phyloP scores from a whole-genome alignment of 768 basidiomycete genomes.

The Termitomyces eurrhizus region DNA sequence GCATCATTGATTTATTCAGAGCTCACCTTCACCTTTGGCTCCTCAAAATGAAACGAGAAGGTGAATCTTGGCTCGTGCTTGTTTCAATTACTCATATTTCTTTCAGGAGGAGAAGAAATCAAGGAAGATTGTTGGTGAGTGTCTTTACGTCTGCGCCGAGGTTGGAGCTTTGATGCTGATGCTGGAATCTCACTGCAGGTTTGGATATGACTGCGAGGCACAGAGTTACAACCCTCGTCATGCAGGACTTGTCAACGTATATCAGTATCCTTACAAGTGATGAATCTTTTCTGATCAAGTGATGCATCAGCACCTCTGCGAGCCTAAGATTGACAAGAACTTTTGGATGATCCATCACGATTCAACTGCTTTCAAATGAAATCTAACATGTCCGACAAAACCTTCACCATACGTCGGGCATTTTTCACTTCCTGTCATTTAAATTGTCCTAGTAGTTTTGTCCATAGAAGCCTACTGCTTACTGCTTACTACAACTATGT shows the following conservation, averaged over 20 bases:
- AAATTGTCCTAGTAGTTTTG: too few species aligned
- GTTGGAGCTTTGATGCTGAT: neutral
- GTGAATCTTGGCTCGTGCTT: slow-evolving; percentile 9
- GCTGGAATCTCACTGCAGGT: slow-evolving; percentile 14
- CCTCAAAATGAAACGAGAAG: slow-evolving; percentile 17
- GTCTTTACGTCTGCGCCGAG: neutral
- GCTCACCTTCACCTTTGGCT: slow-evolving; percentile 26
- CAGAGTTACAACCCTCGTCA: slow-evolving; percentile 22
- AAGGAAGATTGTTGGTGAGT: slow-evolving; percentile 26
- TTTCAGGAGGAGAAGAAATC: slow-evolving; percentile 11
- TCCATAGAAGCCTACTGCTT: too few species aligned
- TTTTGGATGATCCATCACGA: neutral
- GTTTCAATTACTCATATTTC: neutral
- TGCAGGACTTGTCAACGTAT: slow-evolving; percentile 23
- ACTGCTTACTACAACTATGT: too few species aligned
- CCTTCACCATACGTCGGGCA: too few species aligned
- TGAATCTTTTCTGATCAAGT: neutral
- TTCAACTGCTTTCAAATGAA: too few species aligned
- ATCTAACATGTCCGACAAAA: neutral
- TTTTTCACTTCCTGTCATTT: neutral
- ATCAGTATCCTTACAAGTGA: neutral
- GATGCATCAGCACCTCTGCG: slow-evolving; percentile 18
- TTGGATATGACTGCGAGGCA: slow-evolving; percentile 27
- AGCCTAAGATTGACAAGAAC: slow-evolving; percentile 5
- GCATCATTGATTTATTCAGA: slow-evolving; percentile 22